These are phyloP conservation scores for Xylaria sp. DNA, from an alignment of 2,329 filamentous ascomycete genomes.

Conservation along the genomic window DNA sequence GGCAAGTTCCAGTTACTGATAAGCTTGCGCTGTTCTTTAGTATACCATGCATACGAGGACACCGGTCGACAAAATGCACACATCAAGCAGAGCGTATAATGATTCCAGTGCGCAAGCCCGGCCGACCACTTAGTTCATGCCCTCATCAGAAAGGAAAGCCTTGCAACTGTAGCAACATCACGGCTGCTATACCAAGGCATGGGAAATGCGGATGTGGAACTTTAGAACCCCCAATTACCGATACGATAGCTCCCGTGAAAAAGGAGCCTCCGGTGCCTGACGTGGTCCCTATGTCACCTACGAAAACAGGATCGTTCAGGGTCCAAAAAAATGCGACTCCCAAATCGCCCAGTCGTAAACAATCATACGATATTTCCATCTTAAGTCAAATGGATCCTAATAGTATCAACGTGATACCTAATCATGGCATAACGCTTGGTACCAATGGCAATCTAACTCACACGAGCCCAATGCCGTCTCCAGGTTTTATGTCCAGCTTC, in stretches of 20 bases:
- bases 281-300: conserved; percentile 52
- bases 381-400: conserved; percentile 66
- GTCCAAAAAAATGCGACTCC: conserved; percentile 57
- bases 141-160: conserved; percentile 71
- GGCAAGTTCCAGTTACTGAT: conserved; percentile 34
- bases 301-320: conserved; percentile 54
- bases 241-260: conserved; percentile 36
- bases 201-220: conserved; percentile 65
- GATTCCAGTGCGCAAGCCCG: conserved; percentile 77
- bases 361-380: conserved; percentile 61
- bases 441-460: conserved; percentile 33
- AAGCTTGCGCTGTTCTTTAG: conserved; percentile 53
- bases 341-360: conserved; percentile 56
- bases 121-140: conserved; percentile 75
- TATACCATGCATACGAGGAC: conserved; percentile 79
- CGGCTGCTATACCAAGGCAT: conserved; percentile 70
- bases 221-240: conserved; percentile 35
- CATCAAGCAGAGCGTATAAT: conserved; percentile 75
- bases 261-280: conserved; percentile 41
- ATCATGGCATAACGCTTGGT: conserved; percentile 28
- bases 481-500: conserved; percentile 34
- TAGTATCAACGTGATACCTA: conserved; percentile 59
- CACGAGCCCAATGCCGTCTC: conserved; percentile 16
- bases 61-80: conserved; percentile 79
- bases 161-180: conserved; percentile 73